Evolutionary conservation across 2,329 filamentous ascomycete genomes (phyloP), one percentile per base, ranked within the genome.

Genomic region (Whalleya microplaca): DNA sequence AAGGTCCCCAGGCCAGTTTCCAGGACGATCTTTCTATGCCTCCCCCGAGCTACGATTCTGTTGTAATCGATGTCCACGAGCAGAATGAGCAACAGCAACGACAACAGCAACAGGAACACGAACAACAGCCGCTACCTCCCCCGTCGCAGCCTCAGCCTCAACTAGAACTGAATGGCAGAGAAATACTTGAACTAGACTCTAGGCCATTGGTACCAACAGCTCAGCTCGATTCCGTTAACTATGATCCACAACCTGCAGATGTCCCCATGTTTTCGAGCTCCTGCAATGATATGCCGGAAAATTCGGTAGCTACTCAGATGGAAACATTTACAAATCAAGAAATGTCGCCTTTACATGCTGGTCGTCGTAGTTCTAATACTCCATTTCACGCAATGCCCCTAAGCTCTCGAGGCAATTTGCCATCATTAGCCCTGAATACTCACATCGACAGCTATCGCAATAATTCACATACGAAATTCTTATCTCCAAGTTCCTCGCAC

Each of bases 151-250:
- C 42, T 32, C 64, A 56, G 45, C 62, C 54, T 42, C 67, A 75
- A 45, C 70, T 72, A 49, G 82, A 84, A 66, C 71, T 84, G 16
- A 76, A 75, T 18, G 76, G 78, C 5, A 80, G 72, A 47, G 79
- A 81, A 68, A 81, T 84, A 45, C 71, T 80, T 56, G 82, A 84
- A 63, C 76, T 83, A 56, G 81, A 82, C 66, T 82, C 81, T 3
- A 71, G 66, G 45, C 76, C 81, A 58, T 68, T 81, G 46, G 48
- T 50, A n/a, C n/a, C n/a, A n/a, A n/a, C n/a, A n/a, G n/a, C n/a
- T 44, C 65, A 72, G 56, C 64, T 71, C 43, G 66, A 67, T 21
- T 57, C 66, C 18, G 49, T 66, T 43, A 69, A 67, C 53, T 67
- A 68, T 54, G 60, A 66, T 23, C 41, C 53, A 9, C 64, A 61